Percentiles rank a stretch among this genome's conserved stretches.
phyloP scores from a whole-genome alignment of 176 grass and related monocot genomes.

The Carex scoparia region DNA sequence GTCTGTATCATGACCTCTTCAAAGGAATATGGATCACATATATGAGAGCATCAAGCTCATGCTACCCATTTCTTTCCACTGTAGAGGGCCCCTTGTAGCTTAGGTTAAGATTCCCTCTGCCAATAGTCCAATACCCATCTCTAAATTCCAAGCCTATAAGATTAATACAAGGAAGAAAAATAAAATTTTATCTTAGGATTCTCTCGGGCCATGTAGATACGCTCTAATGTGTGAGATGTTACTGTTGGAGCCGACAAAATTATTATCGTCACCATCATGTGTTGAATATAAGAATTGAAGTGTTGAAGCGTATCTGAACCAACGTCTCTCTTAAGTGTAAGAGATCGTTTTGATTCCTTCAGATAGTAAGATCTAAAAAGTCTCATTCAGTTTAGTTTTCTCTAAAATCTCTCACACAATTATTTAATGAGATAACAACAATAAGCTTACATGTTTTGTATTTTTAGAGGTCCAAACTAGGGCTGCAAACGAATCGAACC shows the following conservation, averaged over 20 bases:
- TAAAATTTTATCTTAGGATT: background rate
- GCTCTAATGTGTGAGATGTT: background rate
- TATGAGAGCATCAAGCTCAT: constrained; percentile 30
- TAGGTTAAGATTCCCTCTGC: constrained; percentile 12
- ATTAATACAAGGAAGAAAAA: background rate
- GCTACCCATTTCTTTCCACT: background rate
- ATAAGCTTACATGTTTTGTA: no score
- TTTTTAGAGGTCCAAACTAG: no score
- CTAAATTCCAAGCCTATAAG: background rate
- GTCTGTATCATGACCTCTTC: constrained; percentile 23
- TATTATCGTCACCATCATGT: no score
- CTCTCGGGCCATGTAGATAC: background rate
- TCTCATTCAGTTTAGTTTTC: no score
- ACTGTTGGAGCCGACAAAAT: background rate
- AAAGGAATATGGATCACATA: constrained; percentile 34
- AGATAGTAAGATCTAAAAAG: no score
- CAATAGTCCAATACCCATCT: background rate
- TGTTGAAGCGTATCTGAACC: no score
- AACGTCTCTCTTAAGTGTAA: no score
- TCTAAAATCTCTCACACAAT: no score
- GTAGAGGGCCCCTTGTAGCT: background rate
- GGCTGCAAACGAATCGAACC: no score
- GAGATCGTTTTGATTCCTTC: no score
- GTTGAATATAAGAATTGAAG: no score
- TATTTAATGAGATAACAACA: no score